Conservation (phyloP, 2,329 filamentous ascomycete species). For the Diaporthe longicolla region DNA sequence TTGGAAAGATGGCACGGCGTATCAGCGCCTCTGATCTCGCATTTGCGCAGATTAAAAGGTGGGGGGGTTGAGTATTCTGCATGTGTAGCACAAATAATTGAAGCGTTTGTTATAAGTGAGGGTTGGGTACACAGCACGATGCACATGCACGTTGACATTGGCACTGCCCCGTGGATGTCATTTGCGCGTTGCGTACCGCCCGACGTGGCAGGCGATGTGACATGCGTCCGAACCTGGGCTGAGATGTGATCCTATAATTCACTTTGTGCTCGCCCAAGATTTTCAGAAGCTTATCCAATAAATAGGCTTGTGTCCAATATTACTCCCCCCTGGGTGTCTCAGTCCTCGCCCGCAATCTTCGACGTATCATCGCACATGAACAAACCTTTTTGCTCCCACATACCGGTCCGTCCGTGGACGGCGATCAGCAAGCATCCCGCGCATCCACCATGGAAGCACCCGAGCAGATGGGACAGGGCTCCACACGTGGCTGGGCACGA, state of each 20-base stretch:
- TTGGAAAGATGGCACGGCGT: background rate
- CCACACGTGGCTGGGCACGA: conserved; percentile 63
- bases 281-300: background rate
- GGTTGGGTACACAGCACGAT: conserved; percentile 5
- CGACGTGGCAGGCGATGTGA: conserved; percentile 3
- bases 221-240: conserved; percentile 5
- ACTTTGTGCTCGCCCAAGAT: conserved; percentile 4
- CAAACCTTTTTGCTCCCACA: conserved; percentile 53
- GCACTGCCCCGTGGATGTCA: background rate
- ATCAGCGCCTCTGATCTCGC: background rate
- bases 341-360: conserved; percentile 61
- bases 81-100: background rate
- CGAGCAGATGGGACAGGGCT: conserved; percentile 68
- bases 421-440: conserved; percentile 54
- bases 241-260: conserved; percentile 4
- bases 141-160: conserved; percentile 18
- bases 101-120: background rate
- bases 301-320: too few species aligned
- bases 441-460: conserved; percentile 49
- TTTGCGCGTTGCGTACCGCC: background rate
- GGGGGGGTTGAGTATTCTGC: too few species aligned
- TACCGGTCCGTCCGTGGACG: conserved; percentile 51
- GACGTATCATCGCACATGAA: conserved; percentile 51
- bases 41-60: background rate
- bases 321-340: conserved; percentile 52